A percentile compares a stretch with the other conserved stretches of the same genome.
Evolutionary conservation across 2,329 filamentous ascomycete genomes (phyloP).

Genomic region (Trichoderma arundinaceum): DNA sequence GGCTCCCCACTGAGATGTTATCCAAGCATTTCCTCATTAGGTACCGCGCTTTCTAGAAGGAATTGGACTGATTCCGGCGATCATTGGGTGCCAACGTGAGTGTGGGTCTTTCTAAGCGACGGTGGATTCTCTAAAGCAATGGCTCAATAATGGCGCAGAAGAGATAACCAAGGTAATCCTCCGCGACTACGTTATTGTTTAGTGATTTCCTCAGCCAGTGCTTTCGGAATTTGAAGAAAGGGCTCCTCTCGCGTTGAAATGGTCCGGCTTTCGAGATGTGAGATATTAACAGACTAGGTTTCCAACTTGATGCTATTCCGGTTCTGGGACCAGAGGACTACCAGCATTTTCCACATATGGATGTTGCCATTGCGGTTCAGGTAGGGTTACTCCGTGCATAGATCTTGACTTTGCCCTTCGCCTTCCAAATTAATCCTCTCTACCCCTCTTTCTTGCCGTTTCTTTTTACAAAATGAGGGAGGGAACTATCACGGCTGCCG

Average conservation of each 20-base stretch:
- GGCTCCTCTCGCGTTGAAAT: too few species aligned
- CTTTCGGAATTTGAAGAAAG: too few species aligned
- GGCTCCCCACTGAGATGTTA: not conserved
- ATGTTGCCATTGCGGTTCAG: too few species aligned
- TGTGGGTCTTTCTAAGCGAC: constrained; percentile 1
- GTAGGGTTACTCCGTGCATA: too few species aligned
- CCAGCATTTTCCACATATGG: too few species aligned
- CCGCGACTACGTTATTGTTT: not conserved
- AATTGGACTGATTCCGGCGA: not conserved
- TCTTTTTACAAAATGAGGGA: not conserved
- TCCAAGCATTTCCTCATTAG: constrained; percentile 3
- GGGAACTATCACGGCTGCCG: too few species aligned
- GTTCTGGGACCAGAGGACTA: too few species aligned
- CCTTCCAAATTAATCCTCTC: not conserved
- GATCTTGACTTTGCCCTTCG: not conserved
- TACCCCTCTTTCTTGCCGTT: not conserved
- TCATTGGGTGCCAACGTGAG: not conserved
- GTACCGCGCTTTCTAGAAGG: constrained; percentile 15
- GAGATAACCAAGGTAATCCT: not conserved
- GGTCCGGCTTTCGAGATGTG: too few species aligned
- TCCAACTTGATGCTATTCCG: too few species aligned
- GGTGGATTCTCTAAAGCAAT: not conserved
- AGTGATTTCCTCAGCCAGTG: too few species aligned
- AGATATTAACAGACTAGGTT: too few species aligned
- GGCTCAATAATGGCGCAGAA: constrained; percentile 20